Evolutionary conservation across 116 monocot genomes (phyloP).

Genomic region (Papilionanthe hybrid): DNA sequence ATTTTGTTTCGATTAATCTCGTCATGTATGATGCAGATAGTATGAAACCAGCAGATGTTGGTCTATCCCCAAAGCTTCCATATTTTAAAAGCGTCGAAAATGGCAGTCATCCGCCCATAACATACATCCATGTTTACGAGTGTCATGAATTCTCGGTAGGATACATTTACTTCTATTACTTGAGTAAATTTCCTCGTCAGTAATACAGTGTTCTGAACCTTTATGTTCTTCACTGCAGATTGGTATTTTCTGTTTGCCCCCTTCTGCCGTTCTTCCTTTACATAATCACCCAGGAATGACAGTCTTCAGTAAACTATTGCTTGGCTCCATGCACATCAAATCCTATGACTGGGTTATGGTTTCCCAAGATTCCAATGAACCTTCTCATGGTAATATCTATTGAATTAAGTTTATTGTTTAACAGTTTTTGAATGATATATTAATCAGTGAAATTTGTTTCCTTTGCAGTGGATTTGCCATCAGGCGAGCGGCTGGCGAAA

Average conservation of each 20-base stretch:
- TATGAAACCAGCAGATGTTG: constrained; percentile 59
- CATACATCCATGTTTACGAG: constrained; percentile 57
- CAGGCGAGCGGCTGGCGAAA: constrained; percentile 52
- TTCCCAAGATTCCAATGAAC: constrained; percentile 3
- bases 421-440: background rate
- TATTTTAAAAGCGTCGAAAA: constrained; percentile 30
- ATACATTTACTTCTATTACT: background rate
- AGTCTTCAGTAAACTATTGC: constrained; percentile 77
- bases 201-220: background rate
- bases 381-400: background rate
- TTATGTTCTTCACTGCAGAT: constrained; percentile 43
- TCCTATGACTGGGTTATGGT: constrained; percentile 70
- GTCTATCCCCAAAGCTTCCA: constrained; percentile 36
- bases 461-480: constrained; percentile 18
- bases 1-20: background rate
- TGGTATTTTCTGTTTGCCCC: constrained; percentile 69
- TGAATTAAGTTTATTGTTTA: background rate
- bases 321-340: constrained; percentile 78
- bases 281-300: constrained; percentile 95
- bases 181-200: background rate
- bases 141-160: constrained; percentile 66
- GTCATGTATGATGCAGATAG: constrained; percentile 35
- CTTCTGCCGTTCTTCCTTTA: constrained; percentile 56
- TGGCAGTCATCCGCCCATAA: constrained; percentile 30
- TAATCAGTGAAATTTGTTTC: background rate